phyloP scores from a whole-genome alignment of 2,329 filamentous ascomycete species.

The Colletotrichum musae region DNA sequence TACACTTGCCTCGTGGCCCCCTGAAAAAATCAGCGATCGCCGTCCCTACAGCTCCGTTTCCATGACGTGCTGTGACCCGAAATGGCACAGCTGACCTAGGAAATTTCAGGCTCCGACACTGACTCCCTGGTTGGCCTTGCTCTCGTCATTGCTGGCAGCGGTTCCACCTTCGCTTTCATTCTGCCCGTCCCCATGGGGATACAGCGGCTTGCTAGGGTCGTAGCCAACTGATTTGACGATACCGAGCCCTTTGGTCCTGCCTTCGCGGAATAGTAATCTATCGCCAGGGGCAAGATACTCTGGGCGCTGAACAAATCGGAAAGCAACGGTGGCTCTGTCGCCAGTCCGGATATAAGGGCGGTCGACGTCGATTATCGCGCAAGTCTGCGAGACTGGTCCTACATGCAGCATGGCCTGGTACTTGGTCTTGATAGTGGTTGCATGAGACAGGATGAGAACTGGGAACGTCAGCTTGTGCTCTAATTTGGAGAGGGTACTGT shows the following conservation, averaged over 20 bases:
- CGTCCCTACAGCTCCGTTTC: not conserved
- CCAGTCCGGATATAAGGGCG: constrained; percentile 95
- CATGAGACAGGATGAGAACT: constrained; percentile 95
- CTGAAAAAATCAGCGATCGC: not conserved
- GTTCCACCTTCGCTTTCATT: not conserved
- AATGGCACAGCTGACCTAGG: too few relatives aligned
- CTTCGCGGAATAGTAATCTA: constrained; percentile 92
- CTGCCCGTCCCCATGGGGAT: constrained; percentile 30
- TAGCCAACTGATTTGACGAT: constrained; percentile 95
- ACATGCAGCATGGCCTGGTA: constrained; percentile 99
- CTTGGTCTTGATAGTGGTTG: constrained; percentile 95
- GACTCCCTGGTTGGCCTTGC: constrained; percentile 32
- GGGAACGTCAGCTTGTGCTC: constrained; percentile 22
- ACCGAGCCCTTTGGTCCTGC: constrained; percentile 92
- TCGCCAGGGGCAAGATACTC: constrained; percentile 94
- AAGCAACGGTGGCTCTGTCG: constrained; percentile 93
- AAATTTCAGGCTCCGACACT: constrained; percentile 28
- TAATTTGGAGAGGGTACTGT: not conserved
- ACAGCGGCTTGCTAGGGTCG: constrained; percentile 72
- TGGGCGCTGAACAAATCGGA: constrained; percentile 93
- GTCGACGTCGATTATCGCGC: constrained; percentile 97
- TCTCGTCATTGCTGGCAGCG: constrained; percentile 11
- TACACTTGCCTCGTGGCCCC: not conserved
- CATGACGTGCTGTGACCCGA: not conserved
- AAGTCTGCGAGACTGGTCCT: constrained; percentile 94